These are phyloP conservation scores for Volvariella surrecta DNA, from an alignment of 1,284 basidiomycete genomes.

Conservation along the genomic window DNA sequence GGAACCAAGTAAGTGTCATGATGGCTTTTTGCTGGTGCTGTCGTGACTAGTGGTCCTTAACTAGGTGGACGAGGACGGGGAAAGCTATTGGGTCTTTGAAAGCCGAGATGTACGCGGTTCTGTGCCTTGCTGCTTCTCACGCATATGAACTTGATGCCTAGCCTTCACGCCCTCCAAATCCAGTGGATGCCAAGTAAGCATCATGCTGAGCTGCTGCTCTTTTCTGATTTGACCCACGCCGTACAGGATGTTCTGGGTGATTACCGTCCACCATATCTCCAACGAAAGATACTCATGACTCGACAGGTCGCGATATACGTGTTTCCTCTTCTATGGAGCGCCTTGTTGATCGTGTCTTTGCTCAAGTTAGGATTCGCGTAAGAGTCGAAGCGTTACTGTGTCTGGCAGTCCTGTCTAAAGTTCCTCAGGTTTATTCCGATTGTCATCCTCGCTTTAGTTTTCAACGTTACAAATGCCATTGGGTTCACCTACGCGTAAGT, in stretches of 20 bases:
- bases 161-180: slow-evolving; percentile 87
- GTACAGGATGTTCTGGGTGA: slow-evolving; percentile 85
- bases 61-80: slow-evolving; percentile 89
- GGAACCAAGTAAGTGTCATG: slow-evolving; percentile 71
- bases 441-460: slow-evolving; percentile 80
- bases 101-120: slow-evolving; percentile 69
- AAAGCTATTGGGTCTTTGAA: slow-evolving; percentile 95
- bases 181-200: slow-evolving; percentile 80
- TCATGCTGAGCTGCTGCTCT: too few species aligned
- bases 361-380: slow-evolving; percentile 84
- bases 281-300: slow-evolving; percentile 11
- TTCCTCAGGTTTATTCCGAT: slow-evolving; percentile 75
- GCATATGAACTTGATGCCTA: slow-evolving; percentile 21
- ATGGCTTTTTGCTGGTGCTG: slow-evolving; percentile 1
- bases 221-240: slow-evolving; percentile 9
- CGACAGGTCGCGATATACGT: slow-evolving; percentile 76
- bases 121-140: neutral
- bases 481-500: slow-evolving; percentile 89
- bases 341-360: slow-evolving; percentile 80
- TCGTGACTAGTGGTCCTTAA: slow-evolving; percentile 4
- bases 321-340: slow-evolving; percentile 85
- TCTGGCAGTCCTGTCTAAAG: slow-evolving; percentile 2
- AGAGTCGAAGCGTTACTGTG: too few species aligned
- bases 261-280: slow-evolving; percentile 11
- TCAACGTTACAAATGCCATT: slow-evolving; percentile 86